Evolutionary conservation across 2,329 filamentous ascomycete genomes (phyloP).

Genomic region (Aureobasidium musti): DNA sequence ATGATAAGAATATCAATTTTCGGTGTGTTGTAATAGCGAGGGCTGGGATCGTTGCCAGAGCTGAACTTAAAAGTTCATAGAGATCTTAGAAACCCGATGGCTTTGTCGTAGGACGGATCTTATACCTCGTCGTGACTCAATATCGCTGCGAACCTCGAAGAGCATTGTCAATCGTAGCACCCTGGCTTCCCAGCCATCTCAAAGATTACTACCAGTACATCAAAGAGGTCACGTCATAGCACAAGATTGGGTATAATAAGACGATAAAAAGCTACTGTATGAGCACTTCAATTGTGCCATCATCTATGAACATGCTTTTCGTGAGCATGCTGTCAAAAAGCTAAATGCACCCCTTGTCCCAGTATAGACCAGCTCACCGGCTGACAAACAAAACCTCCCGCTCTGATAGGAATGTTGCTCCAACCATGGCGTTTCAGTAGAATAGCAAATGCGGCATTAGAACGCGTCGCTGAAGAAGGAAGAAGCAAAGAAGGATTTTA

Average conservation of each 20-base stretch:
- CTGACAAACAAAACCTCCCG: background rate
- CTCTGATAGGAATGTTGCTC: background rate
- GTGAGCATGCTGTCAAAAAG: conserved; percentile 15
- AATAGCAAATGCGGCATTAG: conserved; percentile 8
- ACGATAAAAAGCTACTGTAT: background rate
- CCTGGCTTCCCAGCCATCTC: conserved; percentile 17
- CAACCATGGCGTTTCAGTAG: conserved; percentile 4
- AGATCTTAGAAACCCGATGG: no score
- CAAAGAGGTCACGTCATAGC: background rate
- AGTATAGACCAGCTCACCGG: conserved; percentile 14
- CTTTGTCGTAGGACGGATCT: background rate
- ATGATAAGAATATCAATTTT: background rate
- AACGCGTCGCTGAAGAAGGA: background rate
- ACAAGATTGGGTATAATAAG: no score
- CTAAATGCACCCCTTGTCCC: background rate
- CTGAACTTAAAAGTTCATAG: background rate
- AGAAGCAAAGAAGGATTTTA: no score
- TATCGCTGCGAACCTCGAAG: background rate
- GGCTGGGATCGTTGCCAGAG: background rate
- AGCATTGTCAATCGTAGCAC: background rate
- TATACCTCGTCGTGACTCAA: background rate
- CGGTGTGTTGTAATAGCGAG: background rate
- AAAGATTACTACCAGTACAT: background rate
- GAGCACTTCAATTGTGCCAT: conserved; percentile 13
- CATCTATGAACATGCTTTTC: conserved; percentile 19